Conservation (phyloP, 805 yeast genomes). For the Starmerella asiatica region DNA sequence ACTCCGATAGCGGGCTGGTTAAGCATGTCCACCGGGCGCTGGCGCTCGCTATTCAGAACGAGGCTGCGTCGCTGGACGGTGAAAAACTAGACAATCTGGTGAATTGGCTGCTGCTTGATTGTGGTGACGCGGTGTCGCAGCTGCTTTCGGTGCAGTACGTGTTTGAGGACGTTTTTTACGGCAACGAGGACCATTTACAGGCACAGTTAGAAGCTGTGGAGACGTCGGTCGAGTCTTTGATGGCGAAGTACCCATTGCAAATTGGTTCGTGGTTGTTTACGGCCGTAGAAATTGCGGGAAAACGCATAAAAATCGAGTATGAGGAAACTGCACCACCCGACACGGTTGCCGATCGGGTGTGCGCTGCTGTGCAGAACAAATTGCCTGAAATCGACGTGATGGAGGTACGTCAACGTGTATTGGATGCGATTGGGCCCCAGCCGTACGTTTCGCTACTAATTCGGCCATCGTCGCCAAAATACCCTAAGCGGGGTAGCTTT, state of each 20-base stretch:
- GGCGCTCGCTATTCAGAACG: constrained; percentile 1
- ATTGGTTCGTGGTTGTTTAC: not conserved
- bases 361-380: not conserved
- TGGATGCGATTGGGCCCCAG: no score
- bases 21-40: constrained; percentile 1
- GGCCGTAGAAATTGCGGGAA: not conserved
- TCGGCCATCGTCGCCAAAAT: not conserved
- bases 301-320: not conserved
- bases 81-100: not conserved
- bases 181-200: not conserved
- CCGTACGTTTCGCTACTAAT: no score
- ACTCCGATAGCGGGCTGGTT: not conserved
- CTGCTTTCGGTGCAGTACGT: not conserved
- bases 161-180: not conserved
- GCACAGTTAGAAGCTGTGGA: not conserved
- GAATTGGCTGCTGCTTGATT: constrained; percentile 1
- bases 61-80: not conserved
- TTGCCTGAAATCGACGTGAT: not conserved
- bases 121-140: not conserved
- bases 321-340: not conserved
- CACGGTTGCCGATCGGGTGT: not conserved
- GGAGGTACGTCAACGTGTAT: no score
- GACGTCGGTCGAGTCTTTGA: not conserved
- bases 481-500: no score
- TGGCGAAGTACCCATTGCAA: constrained; percentile 1